Evolutionary conservation across 2,329 filamentous ascomycete genomes (phyloP), one percentile per base, ranked within the genome.

Genomic region (Monosporascus sp.): DNA sequence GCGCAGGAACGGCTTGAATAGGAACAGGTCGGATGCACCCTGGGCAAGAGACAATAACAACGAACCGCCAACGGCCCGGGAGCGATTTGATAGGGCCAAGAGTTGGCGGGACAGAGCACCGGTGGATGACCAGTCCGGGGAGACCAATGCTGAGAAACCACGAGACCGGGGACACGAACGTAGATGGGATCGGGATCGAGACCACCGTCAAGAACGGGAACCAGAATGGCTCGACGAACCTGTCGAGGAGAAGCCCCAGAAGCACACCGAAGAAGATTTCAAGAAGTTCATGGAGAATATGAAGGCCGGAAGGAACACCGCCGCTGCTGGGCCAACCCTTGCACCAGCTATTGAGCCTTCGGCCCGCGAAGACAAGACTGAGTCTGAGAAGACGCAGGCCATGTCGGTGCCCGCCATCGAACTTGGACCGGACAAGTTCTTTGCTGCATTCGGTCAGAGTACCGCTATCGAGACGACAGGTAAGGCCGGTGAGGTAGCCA

Each of bases 231-330:
- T 96, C 70, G 91, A 95, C 66, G 81, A 86, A 54, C 84, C 85
- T 17, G 79, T 79, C 22, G 86, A 87, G 54, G 87, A 90, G 50
- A 84, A 87, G 63, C 75, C 81, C 37, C 83, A 87, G 63, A 82
- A 80, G 5, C 88, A 90, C 63, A 96, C 91, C 1, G 87, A 90
- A 64, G 91, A 95, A 66, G 92, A 97, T 61, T 95, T 97, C 70
- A 87, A 95, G 73, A 90, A 90, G 61, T 97, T 93, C 85, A 96
- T 96, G 79, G 90, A 95, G 63, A 82, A 81, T 59, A 95, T 95
- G 91, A 93, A 89, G 70, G 85, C 85, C 40, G 80, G 83, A 57
- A 83, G 78, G 63, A 73, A 67, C 5, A 59, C 63, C 45, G 53
- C 69, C 55, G 55, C 59, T 61, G 38, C 73, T 48, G 67, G 77